Conservation (phyloP, 495 filamentous ascomycete genomes). For the Xylaria curta region DNA sequence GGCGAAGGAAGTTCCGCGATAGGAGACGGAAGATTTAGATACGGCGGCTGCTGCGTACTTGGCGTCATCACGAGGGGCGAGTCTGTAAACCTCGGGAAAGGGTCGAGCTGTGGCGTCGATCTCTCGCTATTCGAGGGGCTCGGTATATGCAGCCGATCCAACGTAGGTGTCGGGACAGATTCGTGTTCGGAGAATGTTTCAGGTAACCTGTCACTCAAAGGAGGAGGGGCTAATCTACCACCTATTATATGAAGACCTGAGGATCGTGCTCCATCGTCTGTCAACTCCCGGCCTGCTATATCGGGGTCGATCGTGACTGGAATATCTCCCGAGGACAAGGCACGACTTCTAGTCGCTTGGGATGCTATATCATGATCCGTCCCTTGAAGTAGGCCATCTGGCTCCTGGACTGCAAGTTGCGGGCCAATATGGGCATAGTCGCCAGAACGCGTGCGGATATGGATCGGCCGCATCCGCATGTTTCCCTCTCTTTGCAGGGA, state of each 20-base stretch:
- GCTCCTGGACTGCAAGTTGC: constrained; percentile 14
- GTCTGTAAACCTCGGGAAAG: constrained; percentile 51
- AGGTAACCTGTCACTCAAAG: constrained; percentile 22
- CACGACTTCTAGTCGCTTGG: constrained; percentile 32
- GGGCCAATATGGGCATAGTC: constrained; percentile 49
- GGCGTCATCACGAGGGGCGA: constrained; percentile 53
- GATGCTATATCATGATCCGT: constrained; percentile 11
- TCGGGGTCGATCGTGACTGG: constrained; percentile 33
- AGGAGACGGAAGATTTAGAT: constrained; percentile 41
- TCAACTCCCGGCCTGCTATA: constrained; percentile 25
- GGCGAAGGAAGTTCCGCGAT: constrained; percentile 35
- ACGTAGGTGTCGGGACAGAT: constrained; percentile 22
- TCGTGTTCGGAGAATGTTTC: constrained; percentile 27
- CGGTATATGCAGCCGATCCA: constrained; percentile 44
- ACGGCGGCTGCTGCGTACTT: constrained; percentile 49
- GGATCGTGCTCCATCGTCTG: constrained; percentile 26
- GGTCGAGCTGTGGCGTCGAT: constrained; percentile 47
- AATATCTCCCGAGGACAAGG: constrained; percentile 36
- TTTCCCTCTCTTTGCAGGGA: constrained; percentile 81
- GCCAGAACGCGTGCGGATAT: constrained; percentile 75
- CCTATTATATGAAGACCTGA: constrained; percentile 38
- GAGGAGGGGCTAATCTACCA: constrained; percentile 44
- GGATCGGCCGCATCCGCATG: constrained; percentile 69
- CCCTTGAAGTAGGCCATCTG: background rate
- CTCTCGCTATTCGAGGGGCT: constrained; percentile 60